Conservation (phyloP, 805 yeast species). For the Saturnispora kantuleensis region DNA sequence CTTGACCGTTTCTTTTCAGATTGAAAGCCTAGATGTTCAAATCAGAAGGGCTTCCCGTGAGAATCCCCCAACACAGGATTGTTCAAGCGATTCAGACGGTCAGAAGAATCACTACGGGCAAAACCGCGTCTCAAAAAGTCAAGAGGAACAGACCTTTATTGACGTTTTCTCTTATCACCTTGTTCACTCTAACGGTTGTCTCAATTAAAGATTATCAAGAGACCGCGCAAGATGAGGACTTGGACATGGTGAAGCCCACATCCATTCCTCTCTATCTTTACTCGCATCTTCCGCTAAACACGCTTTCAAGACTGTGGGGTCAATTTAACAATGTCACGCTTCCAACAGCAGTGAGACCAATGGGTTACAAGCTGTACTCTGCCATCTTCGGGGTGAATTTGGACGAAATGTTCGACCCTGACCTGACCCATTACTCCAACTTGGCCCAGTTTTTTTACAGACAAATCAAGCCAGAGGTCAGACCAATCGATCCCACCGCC, state of each 20-base stretch:
- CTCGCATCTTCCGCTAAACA: constrained; percentile 81
- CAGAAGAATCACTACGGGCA: no score
- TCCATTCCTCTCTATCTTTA: constrained; percentile 89
- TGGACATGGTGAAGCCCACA: constrained; percentile 40
- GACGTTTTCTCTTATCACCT: constrained; percentile 7
- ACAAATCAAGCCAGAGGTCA: constrained; percentile 59
- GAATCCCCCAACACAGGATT: no score
- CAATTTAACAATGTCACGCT: constrained; percentile 69
- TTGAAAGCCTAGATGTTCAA: no score
- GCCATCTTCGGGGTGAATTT: constrained; percentile 77
- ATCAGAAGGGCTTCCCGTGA: no score
- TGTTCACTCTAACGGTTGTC: constrained; percentile 9
- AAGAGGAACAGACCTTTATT: constrained; percentile 5
- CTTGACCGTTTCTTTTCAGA: no score
- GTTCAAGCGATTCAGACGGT: no score
- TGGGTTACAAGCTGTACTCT: constrained; percentile 72
- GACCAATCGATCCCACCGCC: constrained; percentile 61
- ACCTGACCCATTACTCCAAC: constrained; percentile 64
- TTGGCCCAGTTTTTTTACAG: constrained; percentile 89
- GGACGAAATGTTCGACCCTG: constrained; percentile 80
- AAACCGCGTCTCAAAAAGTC: background rate
- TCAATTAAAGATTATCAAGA: constrained; percentile 14
- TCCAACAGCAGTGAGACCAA: constrained; percentile 82
- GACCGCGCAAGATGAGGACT: constrained; percentile 19
- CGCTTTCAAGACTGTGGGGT: constrained; percentile 93